Conservation (phyloP, 1,284 basidiomycete genomes). For the Ceratobasidium sp. region DNA sequence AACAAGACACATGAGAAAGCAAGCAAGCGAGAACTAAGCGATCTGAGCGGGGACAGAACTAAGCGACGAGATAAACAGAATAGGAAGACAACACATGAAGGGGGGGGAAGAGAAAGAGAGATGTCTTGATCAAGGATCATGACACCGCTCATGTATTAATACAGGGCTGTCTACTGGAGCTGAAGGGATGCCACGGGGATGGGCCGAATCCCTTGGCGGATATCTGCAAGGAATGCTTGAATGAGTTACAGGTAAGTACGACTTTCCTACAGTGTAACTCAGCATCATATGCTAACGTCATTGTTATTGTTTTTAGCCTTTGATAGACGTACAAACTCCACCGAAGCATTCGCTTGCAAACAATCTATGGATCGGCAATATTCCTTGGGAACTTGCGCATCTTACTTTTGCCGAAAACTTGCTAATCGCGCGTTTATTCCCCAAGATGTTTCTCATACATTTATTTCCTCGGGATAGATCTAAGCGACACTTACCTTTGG, state of each 20-base stretch:
- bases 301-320: not conserved
- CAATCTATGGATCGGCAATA: constrained; percentile 57
- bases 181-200: not conserved
- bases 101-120: too few relatives aligned
- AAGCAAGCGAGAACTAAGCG: too few relatives aligned
- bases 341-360: constrained; percentile 56
- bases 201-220: not conserved
- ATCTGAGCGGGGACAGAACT: too few relatives aligned
- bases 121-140: too few relatives aligned
- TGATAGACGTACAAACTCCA: not conserved
- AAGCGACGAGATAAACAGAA: too few relatives aligned
- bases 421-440: constrained; percentile 53
- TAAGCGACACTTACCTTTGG: constrained; percentile 48
- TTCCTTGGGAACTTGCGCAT: constrained; percentile 52
- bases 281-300: not conserved
- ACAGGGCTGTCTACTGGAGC: constrained; percentile 11
- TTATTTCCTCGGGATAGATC: constrained; percentile 53
- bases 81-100: too few relatives aligned
- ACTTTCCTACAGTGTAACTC: not conserved
- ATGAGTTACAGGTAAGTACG: not conserved
- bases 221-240: constrained; percentile 11
- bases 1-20: too few relatives aligned
- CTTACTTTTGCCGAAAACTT: constrained; percentile 56
- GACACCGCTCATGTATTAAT: not conserved
- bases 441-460: constrained; percentile 56